These are phyloP conservation scores for Auricularia sp. DNA, from an alignment of 768 basidiomycete species.

Conservation along the genomic window DNA sequence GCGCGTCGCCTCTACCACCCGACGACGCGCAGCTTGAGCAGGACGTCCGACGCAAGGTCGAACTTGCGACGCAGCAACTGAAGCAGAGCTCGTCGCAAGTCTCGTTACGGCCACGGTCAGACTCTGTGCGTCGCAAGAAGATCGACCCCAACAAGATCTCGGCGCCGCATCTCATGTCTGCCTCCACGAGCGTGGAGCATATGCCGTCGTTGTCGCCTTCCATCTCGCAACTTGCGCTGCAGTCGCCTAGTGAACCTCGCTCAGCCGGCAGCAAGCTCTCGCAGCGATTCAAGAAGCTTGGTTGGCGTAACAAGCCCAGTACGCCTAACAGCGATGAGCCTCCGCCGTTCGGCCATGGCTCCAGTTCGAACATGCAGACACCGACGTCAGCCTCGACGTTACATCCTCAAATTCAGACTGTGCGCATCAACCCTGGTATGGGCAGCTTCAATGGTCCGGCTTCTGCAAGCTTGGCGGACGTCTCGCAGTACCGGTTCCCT, in stretches of 20 bases:
- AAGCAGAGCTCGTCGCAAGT: slow-evolving; percentile 34
- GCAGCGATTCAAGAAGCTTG: slow-evolving; percentile 61
- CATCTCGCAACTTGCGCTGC: slow-evolving; percentile 27
- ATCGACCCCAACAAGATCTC: slow-evolving; percentile 58
- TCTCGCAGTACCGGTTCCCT: slow-evolving; percentile 43
- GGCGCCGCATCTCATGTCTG: slow-evolving; percentile 53
- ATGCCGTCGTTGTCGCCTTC: slow-evolving; percentile 43
- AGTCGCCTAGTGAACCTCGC: slow-evolving; percentile 20
- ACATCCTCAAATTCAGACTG: slow-evolving; percentile 26
- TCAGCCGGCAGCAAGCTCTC: slow-evolving; percentile 41
- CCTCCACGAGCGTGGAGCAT: slow-evolving; percentile 58
- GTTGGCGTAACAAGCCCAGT: slow-evolving; percentile 47
- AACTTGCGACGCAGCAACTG: slow-evolving; percentile 55
- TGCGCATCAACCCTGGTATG: slow-evolving; percentile 18
- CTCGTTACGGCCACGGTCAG: background rate
- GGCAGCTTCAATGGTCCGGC: slow-evolving; percentile 27
- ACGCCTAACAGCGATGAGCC: slow-evolving; percentile 40
- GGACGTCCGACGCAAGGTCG: slow-evolving; percentile 59
- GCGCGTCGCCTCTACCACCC: slow-evolving; percentile 25
- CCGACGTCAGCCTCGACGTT: background rate
- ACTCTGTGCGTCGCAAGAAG: slow-evolving; percentile 32
- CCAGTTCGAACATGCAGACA: background rate
- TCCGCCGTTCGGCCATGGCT: background rate
- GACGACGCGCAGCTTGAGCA: slow-evolving; percentile 48
- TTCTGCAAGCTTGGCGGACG: slow-evolving; percentile 40